phyloP scores from a whole-genome alignment of 148 eudicot genomes.

The Cornus kousa region DNA sequence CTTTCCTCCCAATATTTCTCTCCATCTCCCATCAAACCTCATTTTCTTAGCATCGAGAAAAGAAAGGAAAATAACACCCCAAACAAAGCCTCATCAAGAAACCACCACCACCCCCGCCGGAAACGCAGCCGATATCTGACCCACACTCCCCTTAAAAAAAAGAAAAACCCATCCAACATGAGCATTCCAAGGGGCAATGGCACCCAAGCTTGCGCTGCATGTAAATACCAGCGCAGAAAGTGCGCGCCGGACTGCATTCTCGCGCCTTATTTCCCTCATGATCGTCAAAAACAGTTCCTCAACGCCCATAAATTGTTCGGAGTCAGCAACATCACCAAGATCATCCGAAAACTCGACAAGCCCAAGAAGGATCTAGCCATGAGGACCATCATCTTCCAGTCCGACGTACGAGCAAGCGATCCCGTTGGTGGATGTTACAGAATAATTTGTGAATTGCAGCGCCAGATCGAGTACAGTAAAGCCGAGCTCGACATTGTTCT shows the following conservation, averaged over 20 bases:
- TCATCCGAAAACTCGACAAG: constrained; percentile 45
- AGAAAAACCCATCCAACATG: constrained; percentile 13
- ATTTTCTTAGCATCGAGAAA: constrained; percentile 32
- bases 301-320: constrained; percentile 90
- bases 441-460: constrained; percentile 47
- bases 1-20: constrained; percentile 32
- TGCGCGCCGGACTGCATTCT: constrained; percentile 69
- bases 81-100: constrained; percentile 28
- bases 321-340: constrained; percentile 84
- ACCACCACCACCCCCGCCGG: constrained; percentile 52
- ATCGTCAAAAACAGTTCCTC: constrained; percentile 58
- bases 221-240: constrained; percentile 77
- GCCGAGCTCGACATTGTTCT: constrained; percentile 59
- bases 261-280: constrained; percentile 83
- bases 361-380: constrained; percentile 64
- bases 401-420: constrained; percentile 70
- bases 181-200: constrained; percentile 25
- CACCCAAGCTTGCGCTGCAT: constrained; percentile 84
- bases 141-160: constrained; percentile 19
- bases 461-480: constrained; percentile 34
- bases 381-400: constrained; percentile 68
- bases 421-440: constrained; percentile 82
- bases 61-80: constrained; percentile 27
- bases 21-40: constrained; percentile 18
- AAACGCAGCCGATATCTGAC: constrained; percentile 62